phyloP scores from a whole-genome alignment of 2,329 filamentous ascomycete species.

The Penicillium digitatum region DNA sequence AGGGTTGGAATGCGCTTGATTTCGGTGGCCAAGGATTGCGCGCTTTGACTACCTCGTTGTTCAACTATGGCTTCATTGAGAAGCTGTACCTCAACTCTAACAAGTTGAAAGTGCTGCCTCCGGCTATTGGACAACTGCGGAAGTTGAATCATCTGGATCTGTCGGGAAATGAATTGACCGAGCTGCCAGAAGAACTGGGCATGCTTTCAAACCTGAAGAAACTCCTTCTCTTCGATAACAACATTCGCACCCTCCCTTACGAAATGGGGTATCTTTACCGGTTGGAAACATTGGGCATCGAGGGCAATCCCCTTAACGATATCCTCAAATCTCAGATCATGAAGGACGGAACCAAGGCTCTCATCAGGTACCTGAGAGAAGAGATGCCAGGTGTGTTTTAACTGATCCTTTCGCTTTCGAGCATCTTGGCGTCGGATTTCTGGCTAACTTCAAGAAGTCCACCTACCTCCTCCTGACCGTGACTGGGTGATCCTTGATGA shows the following conservation, averaged over 20 bases:
- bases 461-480: conserved; percentile 70
- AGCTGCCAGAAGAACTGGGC: conserved; percentile 83
- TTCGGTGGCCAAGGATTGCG: conserved; percentile 93
- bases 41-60: conserved; percentile 73
- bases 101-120: conserved; percentile 74
- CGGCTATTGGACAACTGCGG: conserved; percentile 75
- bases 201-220: conserved; percentile 93
- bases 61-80: conserved; percentile 82
- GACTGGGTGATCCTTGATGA: conserved; percentile 72
- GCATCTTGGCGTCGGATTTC: neutral
- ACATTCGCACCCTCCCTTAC: conserved; percentile 73
- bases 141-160: conserved; percentile 79
- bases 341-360: conserved; percentile 78
- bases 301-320: conserved; percentile 80
- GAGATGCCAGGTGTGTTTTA: conserved; percentile 69
- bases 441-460: conserved; percentile 53
- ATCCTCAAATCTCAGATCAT: conserved; percentile 76
- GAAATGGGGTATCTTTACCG: conserved; percentile 87
- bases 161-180: conserved; percentile 78
- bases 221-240: conserved; percentile 84
- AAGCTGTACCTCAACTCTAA: conserved; percentile 94
- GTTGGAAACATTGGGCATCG: conserved; percentile 82
- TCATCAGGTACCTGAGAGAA: conserved; percentile 80
- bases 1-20: conserved; percentile 91
- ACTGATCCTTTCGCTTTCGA: neutral